A percentile compares a stretch with the other conserved stretches of the same genome.
Evolutionary conservation across 352 stramenopile species (phyloP).

Genomic region (Pythium phragmitis): DNA sequence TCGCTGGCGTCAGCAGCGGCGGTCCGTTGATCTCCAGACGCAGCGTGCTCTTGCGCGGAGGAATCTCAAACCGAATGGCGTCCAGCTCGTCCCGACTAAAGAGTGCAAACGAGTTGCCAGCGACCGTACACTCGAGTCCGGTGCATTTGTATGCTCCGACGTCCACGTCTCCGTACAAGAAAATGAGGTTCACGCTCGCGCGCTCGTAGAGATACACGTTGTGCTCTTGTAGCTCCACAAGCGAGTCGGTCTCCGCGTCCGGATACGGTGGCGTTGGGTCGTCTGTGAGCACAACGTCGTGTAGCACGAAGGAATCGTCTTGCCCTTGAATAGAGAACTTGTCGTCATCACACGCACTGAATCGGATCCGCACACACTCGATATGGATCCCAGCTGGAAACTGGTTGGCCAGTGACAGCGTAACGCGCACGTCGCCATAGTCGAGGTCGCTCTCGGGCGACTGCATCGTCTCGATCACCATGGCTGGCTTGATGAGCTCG

Average conservation of each 20-base stretch:
- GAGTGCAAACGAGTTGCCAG: conserved; percentile 51
- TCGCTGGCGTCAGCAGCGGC: conserved; percentile 45
- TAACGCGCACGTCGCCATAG: conserved; percentile 60
- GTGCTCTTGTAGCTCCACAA: conserved; percentile 47
- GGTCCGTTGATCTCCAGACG: conserved; percentile 44
- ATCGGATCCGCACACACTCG: conserved; percentile 52
- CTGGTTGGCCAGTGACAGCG: conserved; percentile 50
- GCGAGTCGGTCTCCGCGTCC: neutral
- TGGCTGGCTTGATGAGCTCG: conserved; percentile 45
- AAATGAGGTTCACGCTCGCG: conserved; percentile 48
- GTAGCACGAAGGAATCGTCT: neutral
- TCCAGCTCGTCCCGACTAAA: conserved; percentile 32
- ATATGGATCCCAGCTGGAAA: conserved; percentile 60
- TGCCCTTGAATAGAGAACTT: neutral
- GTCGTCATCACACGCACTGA: conserved; percentile 13
- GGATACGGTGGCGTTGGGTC: neutral
- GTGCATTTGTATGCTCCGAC: conserved; percentile 55
- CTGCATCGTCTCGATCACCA: conserved; percentile 61
- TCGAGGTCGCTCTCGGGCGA: conserved; percentile 37
- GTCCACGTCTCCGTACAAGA: conserved; percentile 41
- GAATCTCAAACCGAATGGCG: conserved; percentile 47
- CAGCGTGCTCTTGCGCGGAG: conserved; percentile 51
- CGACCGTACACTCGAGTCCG: conserved; percentile 54
- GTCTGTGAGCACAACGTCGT: conserved; percentile 1
- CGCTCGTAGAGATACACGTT: conserved; percentile 66